Base-by-base conservation (phyloP, 176 grass and related monocot genomes). In the Thinopyrum elongatum region DNA sequence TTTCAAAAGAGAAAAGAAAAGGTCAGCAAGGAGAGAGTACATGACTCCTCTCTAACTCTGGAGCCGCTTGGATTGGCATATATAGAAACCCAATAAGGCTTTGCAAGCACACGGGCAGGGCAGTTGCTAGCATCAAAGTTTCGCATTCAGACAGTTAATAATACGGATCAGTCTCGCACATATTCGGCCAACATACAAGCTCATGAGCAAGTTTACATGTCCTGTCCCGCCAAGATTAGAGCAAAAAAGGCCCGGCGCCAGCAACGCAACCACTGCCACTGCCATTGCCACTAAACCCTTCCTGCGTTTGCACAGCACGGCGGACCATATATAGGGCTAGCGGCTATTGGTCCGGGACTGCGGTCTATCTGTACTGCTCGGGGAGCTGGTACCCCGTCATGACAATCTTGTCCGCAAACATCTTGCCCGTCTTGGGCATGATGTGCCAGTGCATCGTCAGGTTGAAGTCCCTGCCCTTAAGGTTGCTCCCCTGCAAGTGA, bases 401-500 rank as follows among this genome's bases (percentile, higher is more conserved):
- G 25, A 99, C 97, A 59, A 99, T 96, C 92, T 99, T 99, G 84
- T 99, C 94, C 64, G 97, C 92, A 76, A 96, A 93, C 97, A 99
- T 99, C 86, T 96, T 99, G 69, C 92, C 97, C 12, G 97, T 94
- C 88, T 99, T 96, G 4, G 97, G 94, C 97, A 99, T 99, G 49
- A 99, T 91, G 51, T 99, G 97, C 97, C 97, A 99, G 80, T 99
- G 97, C 90, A 99, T 90, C 5, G 97, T 99, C 90, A 99, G 79
- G 77, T 99, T 99, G 49, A 92, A 99, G 39, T 96, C 97, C 77
- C 93, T 99, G 39, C 94, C 90, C 60, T 91, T 94, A 38, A 99
- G 82, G 84, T 99, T 93, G 90, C 94, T 94, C 84, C 97, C 97
- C 97, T 99, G 72, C 74, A 90, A 21, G 55, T 22, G 55, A 74